Conservation (phyloP, 2,329 filamentous ascomycete genomes). For the Pestalotiopsis sp. region DNA sequence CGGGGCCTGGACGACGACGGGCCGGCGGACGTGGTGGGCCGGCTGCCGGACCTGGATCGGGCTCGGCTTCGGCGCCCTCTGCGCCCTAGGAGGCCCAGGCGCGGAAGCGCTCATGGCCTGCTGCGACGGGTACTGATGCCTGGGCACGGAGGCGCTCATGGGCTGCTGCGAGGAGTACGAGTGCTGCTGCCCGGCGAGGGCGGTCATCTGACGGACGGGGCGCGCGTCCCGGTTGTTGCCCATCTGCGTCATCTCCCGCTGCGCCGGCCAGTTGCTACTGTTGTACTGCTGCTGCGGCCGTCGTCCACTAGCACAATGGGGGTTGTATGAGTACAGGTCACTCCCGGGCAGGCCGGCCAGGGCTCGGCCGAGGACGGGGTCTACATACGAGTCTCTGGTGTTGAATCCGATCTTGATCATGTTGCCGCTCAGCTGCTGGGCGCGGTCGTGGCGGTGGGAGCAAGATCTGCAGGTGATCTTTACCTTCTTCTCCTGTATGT, state of each 20-base stretch:
- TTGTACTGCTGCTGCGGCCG: background rate
- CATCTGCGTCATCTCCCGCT: background rate
- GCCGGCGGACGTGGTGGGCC: background rate
- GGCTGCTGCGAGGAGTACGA: background rate
- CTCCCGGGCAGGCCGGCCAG: slow-evolving; percentile 23
- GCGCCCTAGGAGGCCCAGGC: background rate
- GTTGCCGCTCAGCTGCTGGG: slow-evolving; percentile 22
- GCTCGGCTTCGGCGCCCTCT: background rate
- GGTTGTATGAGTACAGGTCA: slow-evolving; percentile 18
- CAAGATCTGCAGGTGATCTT: background rate
- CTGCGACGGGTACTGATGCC: background rate
- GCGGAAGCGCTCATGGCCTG: slow-evolving; percentile 7
- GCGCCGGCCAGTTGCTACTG: background rate
- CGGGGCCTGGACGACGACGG: slow-evolving; percentile 3
- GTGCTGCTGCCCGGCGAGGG: background rate
- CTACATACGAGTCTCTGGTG: slow-evolving; percentile 24
- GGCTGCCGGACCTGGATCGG: background rate
- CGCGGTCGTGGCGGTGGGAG: too few relatives aligned
- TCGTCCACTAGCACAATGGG: slow-evolving; percentile 7
- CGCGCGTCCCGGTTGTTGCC: background rate
- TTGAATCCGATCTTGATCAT: too few relatives aligned
- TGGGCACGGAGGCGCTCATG: background rate
- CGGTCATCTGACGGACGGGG: background rate
- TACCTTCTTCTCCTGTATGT: background rate
- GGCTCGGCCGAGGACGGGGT: slow-evolving; percentile 17